These are phyloP conservation scores for Suillus decipiens DNA, from an alignment of 768 basidiomycete genomes.

Conservation along the genomic window DNA sequence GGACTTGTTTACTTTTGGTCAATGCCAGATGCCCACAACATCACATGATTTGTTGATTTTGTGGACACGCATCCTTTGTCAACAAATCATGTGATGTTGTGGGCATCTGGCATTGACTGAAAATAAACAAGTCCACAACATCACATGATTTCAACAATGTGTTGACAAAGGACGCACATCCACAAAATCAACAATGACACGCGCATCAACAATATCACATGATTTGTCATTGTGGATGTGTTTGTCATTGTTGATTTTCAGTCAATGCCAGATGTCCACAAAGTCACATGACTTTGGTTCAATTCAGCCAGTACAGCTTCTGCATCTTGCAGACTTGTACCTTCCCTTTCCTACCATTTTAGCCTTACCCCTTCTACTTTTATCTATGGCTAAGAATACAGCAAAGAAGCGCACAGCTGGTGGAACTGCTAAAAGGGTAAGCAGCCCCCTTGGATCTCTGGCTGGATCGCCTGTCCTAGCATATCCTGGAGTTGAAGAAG, in stretches of 20 bases:
- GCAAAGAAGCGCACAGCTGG: background rate
- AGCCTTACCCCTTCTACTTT: background rate
- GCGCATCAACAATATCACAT: no score
- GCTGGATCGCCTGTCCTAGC: background rate
- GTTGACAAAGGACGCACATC: no score
- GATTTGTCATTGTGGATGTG: no score
- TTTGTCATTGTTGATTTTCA: no score
- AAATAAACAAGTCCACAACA: no score
- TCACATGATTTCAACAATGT: no score
- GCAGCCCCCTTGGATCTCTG: background rate
- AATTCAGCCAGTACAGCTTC: background rate
- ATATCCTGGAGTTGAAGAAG: background rate
- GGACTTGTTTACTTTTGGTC: background rate
- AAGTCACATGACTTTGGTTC: background rate
- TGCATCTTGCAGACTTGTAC: background rate
- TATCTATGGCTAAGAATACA: background rate
- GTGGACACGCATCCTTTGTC: no score
- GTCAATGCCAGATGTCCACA: no score
- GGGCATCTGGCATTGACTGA: no score
- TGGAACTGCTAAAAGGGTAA: background rate
- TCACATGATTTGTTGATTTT: no score
- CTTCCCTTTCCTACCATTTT: background rate
- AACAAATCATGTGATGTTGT: background rate
- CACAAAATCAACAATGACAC: no score
- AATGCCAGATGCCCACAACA: no score